phyloP scores from a whole-genome alignment of 2,329 filamentous ascomycete species.

The Fusarium pseudocircinatum region DNA sequence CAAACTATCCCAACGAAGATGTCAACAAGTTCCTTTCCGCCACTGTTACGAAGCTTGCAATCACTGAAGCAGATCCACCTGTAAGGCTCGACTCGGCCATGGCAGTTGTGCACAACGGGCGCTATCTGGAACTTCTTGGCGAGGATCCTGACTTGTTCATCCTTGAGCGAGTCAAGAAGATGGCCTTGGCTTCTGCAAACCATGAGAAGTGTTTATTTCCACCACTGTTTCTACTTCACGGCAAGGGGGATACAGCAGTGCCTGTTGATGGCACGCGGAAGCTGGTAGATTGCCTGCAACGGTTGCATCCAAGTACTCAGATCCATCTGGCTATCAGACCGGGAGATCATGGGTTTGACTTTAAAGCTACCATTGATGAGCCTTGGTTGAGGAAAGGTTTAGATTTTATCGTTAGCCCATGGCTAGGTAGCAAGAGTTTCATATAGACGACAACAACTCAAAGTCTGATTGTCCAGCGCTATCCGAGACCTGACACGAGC shows the following conservation, averaged over 20 bases:
- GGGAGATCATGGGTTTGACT: not conserved
- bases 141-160: not conserved
- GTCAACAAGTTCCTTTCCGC: not conserved
- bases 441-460: rapidly evolving
- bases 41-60: not conserved
- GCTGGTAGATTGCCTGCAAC: not conserved
- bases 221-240: not conserved
- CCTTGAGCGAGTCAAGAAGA: not conserved
- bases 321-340: not conserved
- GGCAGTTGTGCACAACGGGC: not conserved
- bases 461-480: rapidly evolving
- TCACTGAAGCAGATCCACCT: not conserved
- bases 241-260: not conserved
- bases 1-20: not conserved
- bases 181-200: rapidly evolving
- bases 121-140: not conserved
- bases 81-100: not conserved
- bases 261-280: not conserved
- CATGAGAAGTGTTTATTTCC: not conserved
- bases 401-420: too few relatives aligned
- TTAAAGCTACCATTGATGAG: not conserved
- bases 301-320: not conserved
- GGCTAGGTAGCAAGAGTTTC: not conserved
- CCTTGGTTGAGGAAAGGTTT: not conserved
- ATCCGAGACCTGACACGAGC: rapidly evolving